Base-by-base conservation (phyloP, 352 stramenopile species). In the Globisporangium cylindrosporum region DNA sequence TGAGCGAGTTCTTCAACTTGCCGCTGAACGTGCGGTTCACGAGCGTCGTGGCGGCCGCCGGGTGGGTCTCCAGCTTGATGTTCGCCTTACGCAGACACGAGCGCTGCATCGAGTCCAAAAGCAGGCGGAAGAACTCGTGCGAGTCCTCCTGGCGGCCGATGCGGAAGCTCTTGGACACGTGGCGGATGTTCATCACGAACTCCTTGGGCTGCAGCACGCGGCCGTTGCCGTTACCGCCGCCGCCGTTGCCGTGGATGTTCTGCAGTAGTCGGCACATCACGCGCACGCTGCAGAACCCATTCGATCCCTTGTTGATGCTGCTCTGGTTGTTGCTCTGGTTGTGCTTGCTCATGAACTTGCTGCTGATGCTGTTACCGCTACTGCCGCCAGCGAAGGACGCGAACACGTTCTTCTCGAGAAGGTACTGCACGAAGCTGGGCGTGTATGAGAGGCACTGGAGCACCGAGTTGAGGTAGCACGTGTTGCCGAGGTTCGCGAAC, bases 401-500 rank as follows among this genome's bases (percentile, higher is more conserved):
- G 29, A 81, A 70, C 14, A 81, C 71, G 4, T 82, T 73, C 36
- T 89, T 87, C 24, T 88, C 69, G 20, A 99, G 68, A 77, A 99
- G 92, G 59, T 87, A 91, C 72, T 95, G 87, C 15, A 78, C 84
- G n/a, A 95, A 88, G 65, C 77, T 79, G 22, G 87, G 87, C 70
- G 87, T 93, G 72, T 95, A 93, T 53, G 68, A 69, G 32, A 95
- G 78, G 70, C 92, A 98, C 72, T 98, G 93, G 72, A 98, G 78
- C 73, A 92, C 87, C 60, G 93, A 96, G 77, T 98, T 98, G 66
- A 98, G 84, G 79, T 97, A 98, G 80, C 94, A 98, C 69, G 94
- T 98, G 79, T 98, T 98, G 73, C 94, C 94, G 25, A 98, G 78
- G 74, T 98, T 98, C 56, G 84, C 83, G 57, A 95, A 79, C 12